Evolutionary conservation across 2,329 filamentous ascomycete genomes (phyloP), one percentile per base, ranked within the genome.

Genomic region (Colletotrichum costaricense): DNA sequence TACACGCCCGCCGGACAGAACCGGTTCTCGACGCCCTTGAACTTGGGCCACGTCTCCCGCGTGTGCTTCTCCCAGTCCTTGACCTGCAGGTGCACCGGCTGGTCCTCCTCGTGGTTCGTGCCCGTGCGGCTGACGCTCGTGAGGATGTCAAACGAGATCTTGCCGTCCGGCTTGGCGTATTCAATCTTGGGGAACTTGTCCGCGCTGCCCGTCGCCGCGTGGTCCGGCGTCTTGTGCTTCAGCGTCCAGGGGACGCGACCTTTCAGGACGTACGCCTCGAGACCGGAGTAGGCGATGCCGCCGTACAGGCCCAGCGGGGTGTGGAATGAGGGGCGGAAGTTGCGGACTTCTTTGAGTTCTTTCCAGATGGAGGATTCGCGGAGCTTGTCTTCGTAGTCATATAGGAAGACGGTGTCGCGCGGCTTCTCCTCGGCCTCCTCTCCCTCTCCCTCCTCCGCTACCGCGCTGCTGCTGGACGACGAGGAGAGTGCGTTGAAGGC

Each of bases 1-100:
- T 99, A 99, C 76, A 99, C 97, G 16, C 95, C 97, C 0, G 97
- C 97, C 22, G 97, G 97, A 81, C 97, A 99, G 87, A 99, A 99
- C 24, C 97, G 89, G 82, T 97, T 98, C 88, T 99, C 97, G 5
- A 99, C 82, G 11, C 97, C 97, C 87, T 98, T 93, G 85, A 94
- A 99, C 75, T 90, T 88, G 26, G 97, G 97, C 86, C 92, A 99
- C 65, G 95, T 93, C 82, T 92, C 90, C 75, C 92, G 87, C 2
- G 95, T 93, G 85, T 99, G 97, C 80, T 92, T 92, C 78, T 98
- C 95, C 95, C 95, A 98, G 84, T 99, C 95, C 83, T 93, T 91
- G 77, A 99, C 96, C 83, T 98, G 95, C 78, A 99, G 86, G 83
- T 99, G 97, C 63, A 98, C 95, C 0, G 97, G 97, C 85, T 99